Conservation (phyloP, 129 eudicot species). For the Calendula officinalis region DNA sequence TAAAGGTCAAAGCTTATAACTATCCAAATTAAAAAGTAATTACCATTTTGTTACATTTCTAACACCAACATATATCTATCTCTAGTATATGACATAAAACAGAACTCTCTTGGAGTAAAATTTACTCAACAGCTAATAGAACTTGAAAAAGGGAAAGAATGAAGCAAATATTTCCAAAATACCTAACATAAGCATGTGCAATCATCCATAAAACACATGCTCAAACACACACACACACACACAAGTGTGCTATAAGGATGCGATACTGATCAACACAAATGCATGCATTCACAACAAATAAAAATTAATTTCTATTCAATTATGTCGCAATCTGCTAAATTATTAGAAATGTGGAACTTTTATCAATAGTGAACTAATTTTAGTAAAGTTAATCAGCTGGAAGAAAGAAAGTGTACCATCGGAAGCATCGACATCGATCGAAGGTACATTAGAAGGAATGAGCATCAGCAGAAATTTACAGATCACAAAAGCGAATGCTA, state of each 20-base stretch:
- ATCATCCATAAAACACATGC: conserved; percentile 2
- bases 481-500: conserved; percentile 73
- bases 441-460: conserved; percentile 92
- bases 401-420: conserved; percentile 50
- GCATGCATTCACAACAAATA: conserved; percentile 15
- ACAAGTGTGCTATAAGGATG: not conserved
- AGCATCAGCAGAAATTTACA: conserved; percentile 84
- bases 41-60: conserved; percentile 5
- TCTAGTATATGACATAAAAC: not conserved
- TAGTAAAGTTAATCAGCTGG: not conserved
- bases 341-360: not conserved
- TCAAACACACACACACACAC: not conserved
- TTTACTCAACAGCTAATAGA: not conserved
- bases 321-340: conserved; percentile 18
- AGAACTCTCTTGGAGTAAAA: not conserved
- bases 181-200: conserved; percentile 20
- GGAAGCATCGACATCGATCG: conserved; percentile 88
- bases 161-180: not conserved
- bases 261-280: not conserved
- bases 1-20: not conserved
- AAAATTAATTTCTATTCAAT: not conserved
- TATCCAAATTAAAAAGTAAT: conserved; percentile 2
- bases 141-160: not conserved
- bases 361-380: not conserved
- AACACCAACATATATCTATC: not conserved